Percentiles rank a stretch among this genome's conserved stretches.
Evolutionary conservation across 768 basidiomycete genomes (phyloP).

Genomic region (Chlorophyllum brunneum): DNA sequence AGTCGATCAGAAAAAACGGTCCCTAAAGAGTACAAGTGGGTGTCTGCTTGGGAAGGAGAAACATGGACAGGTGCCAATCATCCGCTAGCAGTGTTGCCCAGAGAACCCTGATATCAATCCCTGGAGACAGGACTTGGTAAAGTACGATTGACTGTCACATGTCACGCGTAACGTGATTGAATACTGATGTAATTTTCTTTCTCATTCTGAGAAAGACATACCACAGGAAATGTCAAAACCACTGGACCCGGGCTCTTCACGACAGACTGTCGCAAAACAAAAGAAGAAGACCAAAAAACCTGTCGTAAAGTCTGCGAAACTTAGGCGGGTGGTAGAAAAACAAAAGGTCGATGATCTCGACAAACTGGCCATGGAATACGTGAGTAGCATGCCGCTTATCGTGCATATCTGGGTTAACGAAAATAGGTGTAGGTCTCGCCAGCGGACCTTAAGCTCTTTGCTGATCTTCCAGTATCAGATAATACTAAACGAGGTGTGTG

Average conservation of each 20-base stretch:
- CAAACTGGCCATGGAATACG: slow-evolving; percentile 44
- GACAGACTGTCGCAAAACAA: slow-evolving; percentile 15
- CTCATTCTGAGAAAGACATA: not conserved
- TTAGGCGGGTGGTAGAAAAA: slow-evolving; percentile 42
- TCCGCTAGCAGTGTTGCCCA: too few species aligned
- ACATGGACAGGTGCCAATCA: too few species aligned
- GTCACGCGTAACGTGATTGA: not conserved
- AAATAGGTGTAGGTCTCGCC: slow-evolving; percentile 41
- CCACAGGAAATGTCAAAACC: not conserved
- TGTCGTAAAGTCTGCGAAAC: slow-evolving; percentile 23
- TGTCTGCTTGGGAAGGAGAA: too few species aligned
- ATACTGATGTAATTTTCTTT: not conserved
- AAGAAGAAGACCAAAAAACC: slow-evolving; percentile 19
- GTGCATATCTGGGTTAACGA: slow-evolving; percentile 11
- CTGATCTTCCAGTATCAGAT: slow-evolving; percentile 75
- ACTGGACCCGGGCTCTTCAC: slow-evolving; percentile 9
- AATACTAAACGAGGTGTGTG: slow-evolving; percentile 65
- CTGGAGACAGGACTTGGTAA: too few species aligned
- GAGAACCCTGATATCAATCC: too few species aligned
- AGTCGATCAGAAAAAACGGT: too few species aligned
- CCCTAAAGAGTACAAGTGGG: too few species aligned
- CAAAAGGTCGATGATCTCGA: slow-evolving; percentile 51
- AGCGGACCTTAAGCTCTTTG: slow-evolving; percentile 52
- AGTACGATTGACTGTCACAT: too few species aligned
- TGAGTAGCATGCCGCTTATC: slow-evolving; percentile 23